These are phyloP conservation scores for Hyphopichia homilentoma DNA, from an alignment of 805 yeast genomes.

Conservation along the genomic window DNA sequence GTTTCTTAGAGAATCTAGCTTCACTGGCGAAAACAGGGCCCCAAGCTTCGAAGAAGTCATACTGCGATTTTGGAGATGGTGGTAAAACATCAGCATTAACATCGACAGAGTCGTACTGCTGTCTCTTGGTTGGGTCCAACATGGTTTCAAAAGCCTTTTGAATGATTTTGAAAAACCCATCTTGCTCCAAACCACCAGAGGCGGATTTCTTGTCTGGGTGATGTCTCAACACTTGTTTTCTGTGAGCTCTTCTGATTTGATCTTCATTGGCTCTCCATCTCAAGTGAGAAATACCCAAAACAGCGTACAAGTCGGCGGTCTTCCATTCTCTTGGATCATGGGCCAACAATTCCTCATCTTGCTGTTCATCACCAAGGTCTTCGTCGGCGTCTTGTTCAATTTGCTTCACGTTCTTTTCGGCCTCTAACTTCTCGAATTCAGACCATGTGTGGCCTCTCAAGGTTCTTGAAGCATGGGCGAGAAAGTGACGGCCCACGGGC, in stretches of 20 bases:
- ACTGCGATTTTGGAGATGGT: constrained; percentile 60
- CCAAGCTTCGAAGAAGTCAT: constrained; percentile 91
- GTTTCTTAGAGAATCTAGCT: constrained; percentile 86
- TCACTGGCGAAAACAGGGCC: constrained; percentile 88
- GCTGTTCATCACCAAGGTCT: constrained; percentile 73
- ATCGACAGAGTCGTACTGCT: constrained; percentile 95
- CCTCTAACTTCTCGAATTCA: constrained; percentile 91
- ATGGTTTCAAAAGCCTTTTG: constrained; percentile 94
- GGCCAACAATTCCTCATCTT: constrained; percentile 61
- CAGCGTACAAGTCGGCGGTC: constrained; percentile 92
- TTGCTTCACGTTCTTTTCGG: constrained; percentile 74
- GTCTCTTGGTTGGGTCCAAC: constrained; percentile 81
- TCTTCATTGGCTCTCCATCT: constrained; percentile 89
- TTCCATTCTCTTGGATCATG: constrained; percentile 99
- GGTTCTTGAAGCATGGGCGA: constrained; percentile 95
- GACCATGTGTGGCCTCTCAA: constrained; percentile 98
- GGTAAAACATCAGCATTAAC: constrained; percentile 79
- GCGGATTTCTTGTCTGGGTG: constrained; percentile 99
- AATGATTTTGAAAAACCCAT: constrained; percentile 95
- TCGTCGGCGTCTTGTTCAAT: constrained; percentile 63
- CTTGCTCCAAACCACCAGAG: constrained; percentile 82
- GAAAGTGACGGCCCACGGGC: constrained; percentile 93
- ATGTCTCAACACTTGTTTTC: constrained; percentile 93
- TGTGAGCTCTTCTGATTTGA: constrained; percentile 93
- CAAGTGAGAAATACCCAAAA: constrained; percentile 86